These are phyloP conservation scores for Apiospora malaysiana DNA, from an alignment of 2,329 filamentous ascomycete genomes.

Conservation along the genomic window DNA sequence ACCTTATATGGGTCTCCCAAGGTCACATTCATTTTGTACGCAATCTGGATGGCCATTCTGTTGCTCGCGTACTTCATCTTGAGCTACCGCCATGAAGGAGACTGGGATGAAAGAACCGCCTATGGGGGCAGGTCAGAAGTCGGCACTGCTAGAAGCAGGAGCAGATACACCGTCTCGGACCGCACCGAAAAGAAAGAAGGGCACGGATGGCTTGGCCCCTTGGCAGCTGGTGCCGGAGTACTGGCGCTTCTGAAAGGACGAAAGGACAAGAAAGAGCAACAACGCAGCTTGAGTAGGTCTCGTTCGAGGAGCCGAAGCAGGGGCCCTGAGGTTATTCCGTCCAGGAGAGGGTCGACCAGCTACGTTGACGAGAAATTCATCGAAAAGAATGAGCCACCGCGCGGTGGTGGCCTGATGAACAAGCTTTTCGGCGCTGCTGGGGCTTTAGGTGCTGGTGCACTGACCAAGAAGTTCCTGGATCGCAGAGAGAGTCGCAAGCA, in stretches of 20 bases:
- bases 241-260: slow-evolving; percentile 53
- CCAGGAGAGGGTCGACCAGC: slow-evolving; percentile 60
- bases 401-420: slow-evolving; percentile 63
- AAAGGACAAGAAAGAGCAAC: slow-evolving; percentile 48
- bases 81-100: slow-evolving; percentile 67
- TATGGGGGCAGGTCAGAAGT: slow-evolving; percentile 63
- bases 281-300: slow-evolving; percentile 44
- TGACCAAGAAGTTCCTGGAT: slow-evolving; percentile 65
- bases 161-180: slow-evolving; percentile 46
- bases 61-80: slow-evolving; percentile 80
- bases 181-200: slow-evolving; percentile 46
- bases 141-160: slow-evolving; percentile 19
- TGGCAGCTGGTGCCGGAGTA: slow-evolving; percentile 58
- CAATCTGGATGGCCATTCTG: slow-evolving; percentile 77
- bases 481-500: slow-evolving; percentile 52
- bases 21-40: slow-evolving; percentile 83
- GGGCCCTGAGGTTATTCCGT: slow-evolving; percentile 56
- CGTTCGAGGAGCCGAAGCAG: slow-evolving; percentile 44
- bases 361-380: slow-evolving; percentile 71
- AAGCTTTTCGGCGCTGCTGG: slow-evolving; percentile 57
- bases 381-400: slow-evolving; percentile 48
- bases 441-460: slow-evolving; percentile 62
- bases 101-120: slow-evolving; percentile 56
- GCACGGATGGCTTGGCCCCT: slow-evolving; percentile 55
- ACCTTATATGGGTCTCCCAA: slow-evolving; percentile 92